Evolutionary conservation across 2,329 filamentous ascomycete genomes (phyloP).

Genomic region (Clarireedia homoeocarpa): DNA sequence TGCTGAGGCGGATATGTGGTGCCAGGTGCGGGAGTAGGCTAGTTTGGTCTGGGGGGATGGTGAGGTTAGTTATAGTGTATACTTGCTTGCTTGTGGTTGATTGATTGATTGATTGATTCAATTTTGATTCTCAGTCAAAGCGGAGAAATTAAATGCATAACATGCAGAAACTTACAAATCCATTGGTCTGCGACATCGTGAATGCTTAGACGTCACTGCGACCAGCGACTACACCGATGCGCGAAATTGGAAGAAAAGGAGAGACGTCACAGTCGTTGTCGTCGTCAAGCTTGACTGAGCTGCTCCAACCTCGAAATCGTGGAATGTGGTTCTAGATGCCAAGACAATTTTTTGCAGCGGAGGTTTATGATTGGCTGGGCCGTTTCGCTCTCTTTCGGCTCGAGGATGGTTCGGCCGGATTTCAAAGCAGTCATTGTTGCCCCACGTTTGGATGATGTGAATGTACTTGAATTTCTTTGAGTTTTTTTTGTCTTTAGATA

Average conservation of each 20-base stretch:
- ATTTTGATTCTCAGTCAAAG: too few relatives aligned
- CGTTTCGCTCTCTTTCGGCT: not conserved
- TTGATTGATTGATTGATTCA: too few relatives aligned
- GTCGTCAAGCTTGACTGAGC: not conserved
- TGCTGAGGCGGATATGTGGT: conserved; percentile 67
- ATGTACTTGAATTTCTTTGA: not conserved
- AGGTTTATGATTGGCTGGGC: conserved; percentile 1
- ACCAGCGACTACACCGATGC: conserved; percentile 11
- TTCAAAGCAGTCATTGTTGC: conserved; percentile 22
- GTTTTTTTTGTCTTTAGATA: not conserved
- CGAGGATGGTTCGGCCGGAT: conserved; percentile 13
- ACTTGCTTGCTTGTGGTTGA: too few relatives aligned
- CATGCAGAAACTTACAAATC: conserved; percentile 48
- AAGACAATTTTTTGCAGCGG: conserved; percentile 6
- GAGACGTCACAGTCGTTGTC: conserved; percentile 4
- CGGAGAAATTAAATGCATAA: not conserved
- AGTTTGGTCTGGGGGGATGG: conserved; percentile 65
- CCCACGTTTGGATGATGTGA: conserved; percentile 4
- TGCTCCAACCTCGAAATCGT: not conserved
- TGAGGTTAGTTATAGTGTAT: not conserved
- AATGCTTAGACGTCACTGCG: conserved; percentile 13
- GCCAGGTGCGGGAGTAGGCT: conserved; percentile 94
- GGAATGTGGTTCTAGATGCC: conserved; percentile 5
- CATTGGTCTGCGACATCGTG: conserved; percentile 72
- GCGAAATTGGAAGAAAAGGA: not conserved